A percentile compares a stretch with the other conserved stretches of the same genome.
These are phyloP conservation scores for Dipodascus geniculatus DNA, from an alignment of 805 yeast species.

Conservation along the genomic window DNA sequence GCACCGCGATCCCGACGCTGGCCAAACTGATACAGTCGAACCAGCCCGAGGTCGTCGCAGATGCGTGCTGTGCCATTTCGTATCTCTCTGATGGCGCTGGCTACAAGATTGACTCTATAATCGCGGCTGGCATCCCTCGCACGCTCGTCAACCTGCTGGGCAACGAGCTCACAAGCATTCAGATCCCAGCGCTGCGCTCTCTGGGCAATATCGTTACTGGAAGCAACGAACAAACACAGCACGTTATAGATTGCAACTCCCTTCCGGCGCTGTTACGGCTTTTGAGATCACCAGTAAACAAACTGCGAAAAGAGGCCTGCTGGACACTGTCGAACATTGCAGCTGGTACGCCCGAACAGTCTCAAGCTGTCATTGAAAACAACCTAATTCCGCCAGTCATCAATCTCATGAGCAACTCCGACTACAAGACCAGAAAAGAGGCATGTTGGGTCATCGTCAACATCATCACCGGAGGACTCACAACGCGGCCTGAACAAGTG, in stretches of 20 bases:
- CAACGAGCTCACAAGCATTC: conserved; percentile 75
- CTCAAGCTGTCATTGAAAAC: conserved; percentile 92
- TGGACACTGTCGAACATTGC: conserved; percentile 98
- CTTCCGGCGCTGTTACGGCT: conserved; percentile 73
- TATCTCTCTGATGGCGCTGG: conserved; percentile 87
- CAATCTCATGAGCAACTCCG: conserved; percentile 66
- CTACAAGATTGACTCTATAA: conserved; percentile 91
- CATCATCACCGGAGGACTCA: conserved; percentile 91
- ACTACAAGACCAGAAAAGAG: conserved; percentile 92
- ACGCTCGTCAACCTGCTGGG: conserved; percentile 83
- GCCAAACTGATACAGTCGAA: conserved; percentile 82
- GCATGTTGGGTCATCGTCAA: conserved; percentile 99
- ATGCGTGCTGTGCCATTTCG: conserved; percentile 98
- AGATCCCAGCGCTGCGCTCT: conserved; percentile 95
- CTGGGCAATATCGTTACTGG: conserved; percentile 98
- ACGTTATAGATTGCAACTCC: conserved; percentile 89
- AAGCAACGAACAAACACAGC: conserved; percentile 89
- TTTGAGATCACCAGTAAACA: conserved; percentile 75
- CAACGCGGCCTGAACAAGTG: conserved; percentile 77
- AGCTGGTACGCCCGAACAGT: conserved; percentile 92
- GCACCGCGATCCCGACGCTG: conserved; percentile 79
- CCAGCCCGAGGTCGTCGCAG: conserved; percentile 88
- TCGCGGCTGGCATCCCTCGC: conserved; percentile 91
- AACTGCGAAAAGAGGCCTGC: conserved; percentile 93
- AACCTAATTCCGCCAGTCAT: conserved; percentile 88